Base-by-base conservation (phyloP, 495 filamentous ascomycete genomes). In the Cairneyella variabilis region DNA sequence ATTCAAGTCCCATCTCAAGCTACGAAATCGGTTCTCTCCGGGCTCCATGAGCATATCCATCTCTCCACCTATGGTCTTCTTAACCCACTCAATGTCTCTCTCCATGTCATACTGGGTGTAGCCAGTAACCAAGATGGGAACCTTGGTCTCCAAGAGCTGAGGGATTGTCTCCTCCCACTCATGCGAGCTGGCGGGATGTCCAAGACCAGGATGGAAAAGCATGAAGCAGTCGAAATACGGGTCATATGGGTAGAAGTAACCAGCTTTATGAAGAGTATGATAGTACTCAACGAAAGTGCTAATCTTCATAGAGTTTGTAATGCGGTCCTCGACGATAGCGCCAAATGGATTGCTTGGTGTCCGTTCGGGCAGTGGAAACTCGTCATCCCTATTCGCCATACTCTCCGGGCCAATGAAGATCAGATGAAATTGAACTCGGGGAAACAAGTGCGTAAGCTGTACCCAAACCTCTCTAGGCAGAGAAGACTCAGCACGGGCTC, bases 141-240 rank as follows among this genome's bases (percentile, higher is more conserved):
- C 83, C 71, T 99, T 99, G 6, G 93, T 99, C 73, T 95, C 89
- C 18, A 99, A 73, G 18, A 99, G 75, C 60, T 88, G 76, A 1
- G 92, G 92, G 8, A 99, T 69, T 9, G 93, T 96, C 54, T 89
- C 86, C 53, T 83, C 79, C 93, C 93, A 99, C 70, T 97, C 92
- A 62, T 92, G 88, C 16, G 85, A 86, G 67, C 84, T 90, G 17
- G 90, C 89, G 5, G 95, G 91, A 67, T 99, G 95, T 18, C 93
- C 93, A 18, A 99, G 74, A 6, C 93, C 93, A 2, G 93, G 93
- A 67, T 99, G 93, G 75, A 97, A 99, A 46, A 95, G 77, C 63
- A 99, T 81, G 61, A 99, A 91, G 65, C 84, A 89, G 72, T 99
- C 93, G 60, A 99, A 92, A 67, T 99, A 99, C 1, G 93, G 93